Percentiles rank a stretch among this genome's conserved stretches.
phyloP scores from a whole-genome alignment of 108 stramenopile genomes.

The Hondaea fermentalgiana region DNA sequence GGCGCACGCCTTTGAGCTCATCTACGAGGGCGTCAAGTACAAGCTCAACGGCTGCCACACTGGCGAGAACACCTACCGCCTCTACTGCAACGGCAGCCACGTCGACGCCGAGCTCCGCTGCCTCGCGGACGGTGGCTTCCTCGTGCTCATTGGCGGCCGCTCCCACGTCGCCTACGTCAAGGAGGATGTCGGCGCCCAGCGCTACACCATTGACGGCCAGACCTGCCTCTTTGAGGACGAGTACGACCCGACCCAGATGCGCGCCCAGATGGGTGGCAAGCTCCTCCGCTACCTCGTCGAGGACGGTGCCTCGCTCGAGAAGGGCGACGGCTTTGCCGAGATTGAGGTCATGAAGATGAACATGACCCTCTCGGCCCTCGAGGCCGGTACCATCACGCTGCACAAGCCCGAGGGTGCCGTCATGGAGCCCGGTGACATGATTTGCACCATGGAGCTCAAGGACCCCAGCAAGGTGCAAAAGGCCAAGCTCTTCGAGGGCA shows the following conservation, averaged over 20 bases:
- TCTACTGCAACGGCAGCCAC: constrained; percentile 44
- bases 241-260: constrained; percentile 87
- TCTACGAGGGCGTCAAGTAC: constrained; percentile 86
- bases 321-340: constrained; percentile 83
- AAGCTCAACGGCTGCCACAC: constrained; percentile 60
- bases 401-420: constrained; percentile 67
- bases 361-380: constrained; percentile 93
- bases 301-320: constrained; percentile 76
- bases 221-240: constrained; percentile 87
- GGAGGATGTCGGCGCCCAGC: constrained; percentile 41
- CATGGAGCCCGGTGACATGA: constrained; percentile 75
- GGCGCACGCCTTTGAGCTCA: constrained; percentile 70
- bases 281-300: constrained; percentile 84
- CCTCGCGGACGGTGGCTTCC: constrained; percentile 88
- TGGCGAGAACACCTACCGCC: constrained; percentile 57
- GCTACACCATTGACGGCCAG: constrained; percentile 70
- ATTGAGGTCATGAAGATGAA: constrained; percentile 99
- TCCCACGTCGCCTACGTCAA: constrained; percentile 76
- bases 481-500: constrained; percentile 62
- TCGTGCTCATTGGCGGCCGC: constrained; percentile 77
- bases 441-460: constrained; percentile 81
- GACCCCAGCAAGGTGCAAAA: constrained; percentile 79
- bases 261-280: constrained; percentile 90
- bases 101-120: constrained; percentile 68
- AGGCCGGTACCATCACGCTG: constrained; percentile 64